Evolutionary conservation across 371 early-diverging fungal genomes (phyloP).

Genomic region (Mortierella sp.): DNA sequence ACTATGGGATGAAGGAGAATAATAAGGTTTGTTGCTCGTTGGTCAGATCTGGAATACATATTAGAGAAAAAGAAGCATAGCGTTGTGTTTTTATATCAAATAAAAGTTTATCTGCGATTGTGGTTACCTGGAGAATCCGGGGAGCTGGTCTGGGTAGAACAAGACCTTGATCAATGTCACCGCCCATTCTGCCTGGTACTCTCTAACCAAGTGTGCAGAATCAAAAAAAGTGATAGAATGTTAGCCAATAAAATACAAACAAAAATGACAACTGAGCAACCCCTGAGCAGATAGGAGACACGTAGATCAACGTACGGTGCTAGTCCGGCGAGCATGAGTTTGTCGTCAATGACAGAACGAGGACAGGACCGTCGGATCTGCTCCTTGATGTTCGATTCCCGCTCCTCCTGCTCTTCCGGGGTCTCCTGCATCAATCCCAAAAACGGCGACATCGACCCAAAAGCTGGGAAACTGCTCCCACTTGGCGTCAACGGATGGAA

Average conservation of each 20-base stretch:
- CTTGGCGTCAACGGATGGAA: conserved; percentile 27
- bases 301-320: conserved; percentile 20
- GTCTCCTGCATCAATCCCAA: conserved; percentile 51
- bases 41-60: neutral
- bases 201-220: conserved; percentile 39
- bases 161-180: conserved; percentile 60
- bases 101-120: too few relatives aligned
- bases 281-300: too few relatives aligned
- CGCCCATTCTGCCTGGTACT: conserved; percentile 60
- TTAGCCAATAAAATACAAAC: neutral
- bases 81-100: too few relatives aligned
- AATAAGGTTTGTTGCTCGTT: neutral
- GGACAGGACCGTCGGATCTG: conserved; percentile 38
- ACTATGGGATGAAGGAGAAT: neutral
- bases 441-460: conserved; percentile 29
- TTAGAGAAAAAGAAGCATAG: too few relatives aligned
- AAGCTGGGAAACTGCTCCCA: conserved; percentile 24
- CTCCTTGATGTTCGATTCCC: conserved; percentile 40
- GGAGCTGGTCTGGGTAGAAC: conserved; percentile 60
- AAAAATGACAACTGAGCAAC: neutral
- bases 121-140: conserved; percentile 29
- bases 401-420: conserved; percentile 34
- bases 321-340: conserved; percentile 61
- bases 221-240: neutral
- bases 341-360: conserved; percentile 52